These are phyloP conservation scores for Ceratobasidium sp. DNA, from an alignment of 1,284 basidiomycete genomes.

Conservation along the genomic window DNA sequence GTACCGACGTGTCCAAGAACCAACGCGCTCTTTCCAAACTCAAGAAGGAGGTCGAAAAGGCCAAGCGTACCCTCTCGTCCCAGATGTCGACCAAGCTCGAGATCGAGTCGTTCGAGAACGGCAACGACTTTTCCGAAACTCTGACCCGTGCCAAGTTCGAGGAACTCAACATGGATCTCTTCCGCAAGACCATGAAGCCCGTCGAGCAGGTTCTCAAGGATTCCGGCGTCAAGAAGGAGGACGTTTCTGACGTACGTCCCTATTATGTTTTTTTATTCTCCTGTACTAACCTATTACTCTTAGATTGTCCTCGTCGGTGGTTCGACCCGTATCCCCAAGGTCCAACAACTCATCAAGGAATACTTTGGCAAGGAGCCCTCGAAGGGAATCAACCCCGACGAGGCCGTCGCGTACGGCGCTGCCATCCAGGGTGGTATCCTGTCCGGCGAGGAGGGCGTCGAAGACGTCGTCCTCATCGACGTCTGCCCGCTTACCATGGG, in stretches of 20 bases:
- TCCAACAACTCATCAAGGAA: conserved; percentile 95
- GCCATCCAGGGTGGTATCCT: no score
- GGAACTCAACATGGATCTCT: conserved; percentile 98
- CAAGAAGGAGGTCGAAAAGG: no score
- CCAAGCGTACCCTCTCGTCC: no score
- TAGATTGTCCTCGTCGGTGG: conserved; percentile 93
- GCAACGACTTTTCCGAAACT: conserved; percentile 98
- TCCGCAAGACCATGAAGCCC: conserved; percentile 99
- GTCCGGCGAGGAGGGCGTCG: no score
- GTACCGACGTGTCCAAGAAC: conserved; percentile 89
- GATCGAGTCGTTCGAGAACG: conserved; percentile 89
- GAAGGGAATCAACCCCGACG: conserved; percentile 95
- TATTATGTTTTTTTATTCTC: neutral
- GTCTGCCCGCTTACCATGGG: no score
- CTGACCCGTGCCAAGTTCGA: conserved; percentile 99
- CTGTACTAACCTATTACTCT: neutral
- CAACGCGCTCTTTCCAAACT: no score
- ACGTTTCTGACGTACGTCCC: conserved; percentile 84
- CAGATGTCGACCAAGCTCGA: conserved; percentile 79
- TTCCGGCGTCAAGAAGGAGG: conserved; percentile 97
- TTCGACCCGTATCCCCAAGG: conserved; percentile 98
- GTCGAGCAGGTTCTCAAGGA: conserved; percentile 99
- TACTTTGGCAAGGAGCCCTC: conserved; percentile 95
- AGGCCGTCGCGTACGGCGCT: conserved; percentile 96
- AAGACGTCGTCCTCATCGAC: no score